Evolutionary conservation across 768 basidiomycete genomes (phyloP), one percentile per base, ranked within the genome.

Genomic region (Russula dissimulans): DNA sequence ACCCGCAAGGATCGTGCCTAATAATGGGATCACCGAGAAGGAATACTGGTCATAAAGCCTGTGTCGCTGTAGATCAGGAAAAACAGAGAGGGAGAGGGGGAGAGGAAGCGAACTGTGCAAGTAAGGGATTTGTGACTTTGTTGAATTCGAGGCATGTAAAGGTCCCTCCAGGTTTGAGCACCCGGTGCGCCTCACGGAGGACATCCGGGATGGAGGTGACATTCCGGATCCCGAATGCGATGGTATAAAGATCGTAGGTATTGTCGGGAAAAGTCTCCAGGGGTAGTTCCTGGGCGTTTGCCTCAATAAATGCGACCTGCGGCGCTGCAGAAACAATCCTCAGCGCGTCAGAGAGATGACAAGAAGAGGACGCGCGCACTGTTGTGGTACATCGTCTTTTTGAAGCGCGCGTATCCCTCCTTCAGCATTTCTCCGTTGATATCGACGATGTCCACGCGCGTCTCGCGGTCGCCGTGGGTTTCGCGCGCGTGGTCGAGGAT

Each of bases 71-170:
- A 22, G 52, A 15, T 53, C 43, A 59, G 38, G 15, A 59, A 47
- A 38, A 11, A 14, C 29, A 12, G 12, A 26, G 5, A 50, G n/a
- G 15, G 60, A 51, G 41, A 26, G 31, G 31, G 29, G 50, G 17
- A 39, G 10, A 17, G 34, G 29, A 17, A n/a, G 81, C 92, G 70
- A 73, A 98, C 95, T 84, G 76, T 75, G 83, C 82, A 61, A 98
- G 76, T 39, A 97, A 67, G 1, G 95, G 92, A 69, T 97, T 91
- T 60, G 81, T 83, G 36, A 98, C 93, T 67, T 84, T 88, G 71
- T 92, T 93, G 74, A 99, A 98, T 72, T 99, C 97, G 52, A 99
- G 81, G 69, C 95, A 97, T 10, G 92, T 89, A 71, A 99, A 95
- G 10, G 83, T 89, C 52, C 93, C 97, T 59, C 97, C 97, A 0